Evolutionary conservation across 2,329 filamentous ascomycete species (phyloP), one percentile per base, ranked within the genome.

Genomic region (Fusarium staphyleae): DNA sequence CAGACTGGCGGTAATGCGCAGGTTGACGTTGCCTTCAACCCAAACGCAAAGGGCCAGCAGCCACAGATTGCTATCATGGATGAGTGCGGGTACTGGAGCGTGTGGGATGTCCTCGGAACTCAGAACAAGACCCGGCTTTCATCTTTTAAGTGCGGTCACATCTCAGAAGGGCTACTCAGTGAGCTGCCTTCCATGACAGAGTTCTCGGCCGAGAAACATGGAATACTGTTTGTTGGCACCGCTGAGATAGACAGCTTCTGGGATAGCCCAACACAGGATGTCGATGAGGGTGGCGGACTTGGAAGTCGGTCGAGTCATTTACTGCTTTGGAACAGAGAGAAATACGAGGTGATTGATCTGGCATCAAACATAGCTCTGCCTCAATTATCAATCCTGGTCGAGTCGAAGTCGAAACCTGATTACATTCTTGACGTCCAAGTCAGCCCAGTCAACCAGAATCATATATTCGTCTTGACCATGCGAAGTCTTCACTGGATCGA

Each of bases 61-160:
- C 80, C 84, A 1, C 86, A 89, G 63, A 73, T 92, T 45, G 86
- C 80, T 13, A 76, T 91, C 19, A 76, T 92, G 14, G 87, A 92
- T 63, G 77, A 84, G 44, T 74, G 74, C 28, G 88, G 88, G 1
- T 77, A 75, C 51, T 93, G 89, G 89, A 85, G 77, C 35, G 70
- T 91, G 4, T 91, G 87, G 85, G 79, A 88, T 55, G 73, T 88
- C 18, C 60, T 64, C 11, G 75, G 74, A 47, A 75, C 66, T 56
- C 66, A 70, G 16, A 70, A 72, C 15, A 70, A 65, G 8, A 61
- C 73, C 26, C 74, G 64, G 10, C 67, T 73, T 14, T 69, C 68
- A 7, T 66, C 74, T 28, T 66, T 49, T 14, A 70, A 71, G 43
- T 74, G 74, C 45, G 82, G 82, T 2, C 77, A 79, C 43, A 75